A percentile compares a stretch with the other conserved stretches of the same genome.
Conservation (phyloP, 306 rosid species). For the Lithocarpus polystachyus region DNA sequence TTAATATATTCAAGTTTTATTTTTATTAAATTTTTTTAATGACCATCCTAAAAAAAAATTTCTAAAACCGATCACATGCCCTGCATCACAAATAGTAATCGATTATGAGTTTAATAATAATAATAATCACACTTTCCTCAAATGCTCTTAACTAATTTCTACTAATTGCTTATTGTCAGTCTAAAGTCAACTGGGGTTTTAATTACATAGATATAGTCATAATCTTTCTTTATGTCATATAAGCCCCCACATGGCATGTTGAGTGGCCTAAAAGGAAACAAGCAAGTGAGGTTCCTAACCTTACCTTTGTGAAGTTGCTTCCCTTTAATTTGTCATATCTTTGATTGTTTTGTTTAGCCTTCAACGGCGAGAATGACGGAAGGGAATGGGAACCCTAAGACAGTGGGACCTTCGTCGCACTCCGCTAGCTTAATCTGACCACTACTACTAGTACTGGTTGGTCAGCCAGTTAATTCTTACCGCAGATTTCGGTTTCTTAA, state of each 20-base stretch:
- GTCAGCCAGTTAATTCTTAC: background rate
- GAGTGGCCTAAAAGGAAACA: conserved; percentile 9
- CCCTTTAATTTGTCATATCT: background rate
- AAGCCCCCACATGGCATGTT: conserved; percentile 35
- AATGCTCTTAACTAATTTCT: conserved; percentile 10
- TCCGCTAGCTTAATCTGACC: background rate
- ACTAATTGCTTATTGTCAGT: background rate
- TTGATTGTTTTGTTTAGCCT: conserved; percentile 18
- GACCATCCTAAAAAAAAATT: no score
- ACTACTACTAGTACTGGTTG: background rate
- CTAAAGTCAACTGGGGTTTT: conserved; percentile 19
- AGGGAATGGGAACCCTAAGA: conserved; percentile 21
- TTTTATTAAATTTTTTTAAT: no score
- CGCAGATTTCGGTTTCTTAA: conserved; percentile 20
- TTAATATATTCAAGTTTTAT: no score
- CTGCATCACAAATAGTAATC: background rate
- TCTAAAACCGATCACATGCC: conserved; percentile 2
- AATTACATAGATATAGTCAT: conserved; percentile 13
- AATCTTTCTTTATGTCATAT: conserved; percentile 6
- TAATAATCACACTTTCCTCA: background rate
- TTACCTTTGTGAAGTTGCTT: background rate
- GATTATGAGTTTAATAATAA: conserved; percentile 2
- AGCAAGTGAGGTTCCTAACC: background rate
- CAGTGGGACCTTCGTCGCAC: conserved; percentile 33
- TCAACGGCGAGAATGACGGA: conserved; percentile 44